phyloP scores from a whole-genome alignment of 2,329 filamentous ascomycete species.

The Simplicillium aogashimaense region DNA sequence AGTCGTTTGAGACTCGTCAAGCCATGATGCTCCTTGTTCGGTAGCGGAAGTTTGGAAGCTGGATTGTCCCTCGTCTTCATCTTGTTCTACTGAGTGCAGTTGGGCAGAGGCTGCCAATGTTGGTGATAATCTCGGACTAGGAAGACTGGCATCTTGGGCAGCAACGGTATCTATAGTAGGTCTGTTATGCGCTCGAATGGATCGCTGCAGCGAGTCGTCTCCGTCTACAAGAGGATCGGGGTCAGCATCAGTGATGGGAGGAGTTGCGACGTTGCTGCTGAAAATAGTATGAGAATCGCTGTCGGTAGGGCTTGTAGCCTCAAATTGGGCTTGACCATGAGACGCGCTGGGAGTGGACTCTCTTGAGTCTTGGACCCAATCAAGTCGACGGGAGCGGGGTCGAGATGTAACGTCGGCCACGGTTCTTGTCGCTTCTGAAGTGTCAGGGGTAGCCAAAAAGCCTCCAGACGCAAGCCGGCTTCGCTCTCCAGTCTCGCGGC shows the following conservation, averaged over 20 bases:
- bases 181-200: slow-evolving; percentile 35
- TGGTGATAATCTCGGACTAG: slow-evolving; percentile 88
- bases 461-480: neutral
- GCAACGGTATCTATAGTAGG: slow-evolving; percentile 58
- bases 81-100: neutral
- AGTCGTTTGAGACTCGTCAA: slow-evolving; percentile 31
- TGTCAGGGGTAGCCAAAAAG: slow-evolving; percentile 48
- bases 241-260: slow-evolving; percentile 66
- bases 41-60: slow-evolving; percentile 20
- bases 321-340: slow-evolving; percentile 24
- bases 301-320: slow-evolving; percentile 39
- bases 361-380: slow-evolving; percentile 32
- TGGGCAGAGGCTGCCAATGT: slow-evolving; percentile 60
- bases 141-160: slow-evolving; percentile 81
- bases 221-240: slow-evolving; percentile 47
- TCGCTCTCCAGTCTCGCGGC: slow-evolving; percentile 5
- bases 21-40: slow-evolving; percentile 20
- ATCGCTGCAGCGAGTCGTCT: slow-evolving; percentile 38
- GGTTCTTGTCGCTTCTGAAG: slow-evolving; percentile 31
- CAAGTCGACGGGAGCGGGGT: slow-evolving; percentile 28
- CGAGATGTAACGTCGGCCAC: slow-evolving; percentile 24
- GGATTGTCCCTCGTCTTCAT: slow-evolving; percentile 8
- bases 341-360: slow-evolving; percentile 29
- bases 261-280: slow-evolving; percentile 57
- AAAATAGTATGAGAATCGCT: slow-evolving; percentile 52